phyloP scores from a whole-genome alignment of 106 monocot species.

The Phalaenopsis aphrodite region DNA sequence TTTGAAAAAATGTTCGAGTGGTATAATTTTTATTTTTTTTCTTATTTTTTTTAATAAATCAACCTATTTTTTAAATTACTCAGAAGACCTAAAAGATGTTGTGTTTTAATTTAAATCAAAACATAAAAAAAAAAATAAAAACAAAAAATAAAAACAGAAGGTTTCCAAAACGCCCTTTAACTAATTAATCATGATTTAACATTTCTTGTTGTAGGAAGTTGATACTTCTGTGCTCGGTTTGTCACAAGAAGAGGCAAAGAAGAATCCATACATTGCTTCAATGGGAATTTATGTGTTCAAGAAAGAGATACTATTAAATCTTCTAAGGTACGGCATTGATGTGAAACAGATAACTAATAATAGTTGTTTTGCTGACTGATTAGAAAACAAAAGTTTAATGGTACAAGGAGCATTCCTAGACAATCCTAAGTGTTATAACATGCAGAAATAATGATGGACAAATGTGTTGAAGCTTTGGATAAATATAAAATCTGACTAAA shows the following conservation, averaged over 20 bases:
- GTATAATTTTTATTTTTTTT: too few relatives aligned
- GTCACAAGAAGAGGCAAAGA: slow-evolving; percentile 62
- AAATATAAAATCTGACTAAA: too few relatives aligned
- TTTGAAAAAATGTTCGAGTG: too few relatives aligned
- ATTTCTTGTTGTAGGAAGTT: slow-evolving; percentile 44
- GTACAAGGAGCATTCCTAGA: not conserved
- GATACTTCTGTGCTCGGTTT: slow-evolving; percentile 81
- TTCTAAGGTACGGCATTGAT: slow-evolving; percentile 56
- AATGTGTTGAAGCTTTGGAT: not conserved
- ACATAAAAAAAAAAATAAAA: too few relatives aligned
- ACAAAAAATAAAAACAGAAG: too few relatives aligned
- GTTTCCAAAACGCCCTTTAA: not conserved
- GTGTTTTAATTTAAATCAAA: too few relatives aligned
- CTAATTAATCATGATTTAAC: not conserved
- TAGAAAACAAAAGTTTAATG: not conserved
- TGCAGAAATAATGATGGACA: not conserved
- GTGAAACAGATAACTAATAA: not conserved
- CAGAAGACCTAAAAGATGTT: too few relatives aligned
- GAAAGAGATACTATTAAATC: slow-evolving; percentile 86
- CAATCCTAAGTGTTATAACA: not conserved
- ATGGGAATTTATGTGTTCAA: slow-evolving; percentile 97
- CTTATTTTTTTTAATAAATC: too few relatives aligned
- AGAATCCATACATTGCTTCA: slow-evolving; percentile 92
- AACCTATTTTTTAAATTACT: too few relatives aligned
- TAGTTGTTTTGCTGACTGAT: not conserved